A percentile compares a stretch with the other conserved stretches of the same genome.
Evolutionary conservation across 148 eudicot genomes (phyloP).

Genomic region (Salicornia ramosissima): DNA sequence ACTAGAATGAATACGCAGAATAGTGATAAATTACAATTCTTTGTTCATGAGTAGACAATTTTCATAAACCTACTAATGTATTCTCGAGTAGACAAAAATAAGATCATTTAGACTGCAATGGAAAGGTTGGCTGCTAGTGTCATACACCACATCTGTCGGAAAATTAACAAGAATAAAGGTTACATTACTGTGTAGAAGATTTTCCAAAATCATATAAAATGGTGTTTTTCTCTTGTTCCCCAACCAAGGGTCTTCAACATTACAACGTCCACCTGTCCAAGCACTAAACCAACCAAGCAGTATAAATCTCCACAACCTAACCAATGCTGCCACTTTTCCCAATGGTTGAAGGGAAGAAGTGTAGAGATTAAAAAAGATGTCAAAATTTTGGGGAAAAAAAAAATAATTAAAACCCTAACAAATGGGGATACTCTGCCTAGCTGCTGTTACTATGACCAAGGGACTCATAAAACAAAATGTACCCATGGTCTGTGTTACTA

Average conservation of each 20-base stretch:
- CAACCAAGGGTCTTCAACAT: background rate
- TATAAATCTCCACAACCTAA: conserved; percentile 22
- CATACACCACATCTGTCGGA: background rate
- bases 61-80: background rate
- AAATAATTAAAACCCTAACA: conserved; percentile 12
- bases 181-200: conserved; percentile 11
- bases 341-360: conserved; percentile 3
- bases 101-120: background rate
- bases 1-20: background rate
- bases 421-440: conserved; percentile 23
- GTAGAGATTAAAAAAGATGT: conserved; percentile 2
- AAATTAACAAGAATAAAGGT: background rate
- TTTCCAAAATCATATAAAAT: conserved; percentile 22
- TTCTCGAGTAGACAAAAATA: background rate
- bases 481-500: conserved; percentile 85
- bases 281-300: conserved; percentile 23
- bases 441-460: conserved; percentile 37
- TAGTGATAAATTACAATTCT: background rate
- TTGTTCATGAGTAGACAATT: too few species aligned
- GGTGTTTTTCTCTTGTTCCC: background rate
- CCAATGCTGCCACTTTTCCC: conserved; percentile 16
- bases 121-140: conserved; percentile 9
- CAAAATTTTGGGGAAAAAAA: conserved; percentile 20
- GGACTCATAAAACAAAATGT: conserved; percentile 80
- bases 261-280: conserved; percentile 24